phyloP scores from a whole-genome alignment of 2,329 filamentous ascomycete species.

The Aspergillus ruber region DNA sequence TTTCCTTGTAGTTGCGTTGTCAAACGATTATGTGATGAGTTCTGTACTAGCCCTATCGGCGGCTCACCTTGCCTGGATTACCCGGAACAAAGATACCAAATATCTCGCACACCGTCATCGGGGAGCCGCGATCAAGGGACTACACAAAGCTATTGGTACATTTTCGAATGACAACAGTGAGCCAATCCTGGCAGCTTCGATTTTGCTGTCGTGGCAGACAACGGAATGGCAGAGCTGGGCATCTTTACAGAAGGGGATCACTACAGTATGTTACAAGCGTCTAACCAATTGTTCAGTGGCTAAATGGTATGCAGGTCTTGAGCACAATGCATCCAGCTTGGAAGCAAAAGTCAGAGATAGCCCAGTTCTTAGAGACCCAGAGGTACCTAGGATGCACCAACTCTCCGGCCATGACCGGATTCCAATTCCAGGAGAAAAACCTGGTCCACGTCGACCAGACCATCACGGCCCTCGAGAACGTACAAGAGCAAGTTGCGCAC shows the following conservation, averaged over 20 bases:
- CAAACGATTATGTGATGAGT: constrained; percentile 87
- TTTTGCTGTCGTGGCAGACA: constrained; percentile 91
- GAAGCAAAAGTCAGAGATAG: constrained; percentile 74
- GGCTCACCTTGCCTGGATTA: constrained; percentile 85
- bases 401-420: constrained; percentile 26
- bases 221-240: constrained; percentile 95
- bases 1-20: constrained; percentile 74
- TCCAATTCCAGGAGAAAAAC: constrained; percentile 54
- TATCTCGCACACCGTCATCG: constrained; percentile 87
- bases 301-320: constrained; percentile 56
- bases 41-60: constrained; percentile 89
- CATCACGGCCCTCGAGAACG: constrained; percentile 53
- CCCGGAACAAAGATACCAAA: constrained; percentile 74
- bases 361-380: constrained; percentile 37
- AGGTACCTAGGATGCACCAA: constrained; percentile 30
- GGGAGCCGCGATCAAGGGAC: constrained; percentile 74
- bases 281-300: neutral
- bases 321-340: constrained; percentile 78
- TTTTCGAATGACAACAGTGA: constrained; percentile 87
- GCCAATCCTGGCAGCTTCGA: constrained; percentile 82
- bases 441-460: constrained; percentile 61
- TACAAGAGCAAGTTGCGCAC: constrained; percentile 60
- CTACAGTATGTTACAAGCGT: constrained; percentile 53
- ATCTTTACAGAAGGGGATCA: constrained; percentile 84
- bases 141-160: constrained; percentile 77